Conservation (phyloP, 371 early-diverging fungal genomes). For the Mucor racemosus region DNA sequence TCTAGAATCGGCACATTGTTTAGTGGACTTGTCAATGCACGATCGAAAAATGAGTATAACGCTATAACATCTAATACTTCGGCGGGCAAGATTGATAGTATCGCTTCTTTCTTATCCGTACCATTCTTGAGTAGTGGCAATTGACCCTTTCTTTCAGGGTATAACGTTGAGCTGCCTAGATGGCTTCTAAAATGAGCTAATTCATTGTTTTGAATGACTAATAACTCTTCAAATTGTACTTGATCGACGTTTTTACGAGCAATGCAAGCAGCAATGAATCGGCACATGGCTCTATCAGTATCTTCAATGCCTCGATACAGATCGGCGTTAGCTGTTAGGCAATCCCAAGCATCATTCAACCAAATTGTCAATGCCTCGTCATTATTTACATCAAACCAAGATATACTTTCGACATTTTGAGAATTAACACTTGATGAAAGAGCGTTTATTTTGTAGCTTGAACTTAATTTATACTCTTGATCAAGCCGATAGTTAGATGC, state of each 20-base stretch:
- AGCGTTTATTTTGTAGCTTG: not conserved
- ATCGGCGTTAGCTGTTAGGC: not conserved
- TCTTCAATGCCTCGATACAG: conserved; percentile 19
- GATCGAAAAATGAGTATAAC: conserved; percentile 28
- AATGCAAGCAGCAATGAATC: conserved; percentile 38
- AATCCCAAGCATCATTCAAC: conserved; percentile 37
- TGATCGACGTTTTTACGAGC: conserved; percentile 24
- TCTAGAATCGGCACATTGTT: not conserved
- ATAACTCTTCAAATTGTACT: conserved; percentile 27
- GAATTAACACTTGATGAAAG: not conserved
- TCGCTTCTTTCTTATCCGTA: not conserved
- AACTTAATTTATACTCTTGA: conserved; percentile 10
- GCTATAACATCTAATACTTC: conserved; percentile 31
- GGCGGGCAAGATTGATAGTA: conserved; percentile 13
- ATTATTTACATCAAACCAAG: conserved; percentile 19
- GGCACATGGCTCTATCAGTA: conserved; percentile 43
- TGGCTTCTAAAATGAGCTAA: conserved; percentile 25
- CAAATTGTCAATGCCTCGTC: conserved; percentile 16
- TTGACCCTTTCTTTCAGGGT: not conserved
- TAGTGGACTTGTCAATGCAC: not conserved
- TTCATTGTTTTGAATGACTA: conserved; percentile 45
- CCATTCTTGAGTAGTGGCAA: not conserved
- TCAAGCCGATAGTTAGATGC: conserved; percentile 12
- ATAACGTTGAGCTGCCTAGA: not conserved
- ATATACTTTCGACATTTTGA: not conserved